A percentile compares a stretch with the other conserved stretches of the same genome.
Conservation (phyloP, 805 yeast genomes). For the Myxozyma mucilagina region DNA sequence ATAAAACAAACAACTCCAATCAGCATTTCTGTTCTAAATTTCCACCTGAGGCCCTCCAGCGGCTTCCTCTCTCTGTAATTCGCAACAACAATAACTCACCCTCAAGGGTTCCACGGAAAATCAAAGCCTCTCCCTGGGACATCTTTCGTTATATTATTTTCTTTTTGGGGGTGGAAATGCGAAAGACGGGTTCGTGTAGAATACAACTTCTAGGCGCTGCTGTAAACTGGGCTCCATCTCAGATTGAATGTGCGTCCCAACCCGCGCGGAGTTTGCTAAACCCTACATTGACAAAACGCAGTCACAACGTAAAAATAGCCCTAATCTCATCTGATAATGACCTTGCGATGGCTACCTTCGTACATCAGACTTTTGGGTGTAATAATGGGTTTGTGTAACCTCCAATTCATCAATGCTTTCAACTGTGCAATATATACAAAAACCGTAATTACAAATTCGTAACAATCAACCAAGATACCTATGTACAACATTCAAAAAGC, state of each 20-base stretch:
- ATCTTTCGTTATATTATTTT: constrained; percentile 4
- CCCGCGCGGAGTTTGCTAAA: background rate
- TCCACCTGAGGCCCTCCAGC: no score
- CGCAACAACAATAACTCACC: constrained; percentile 47
- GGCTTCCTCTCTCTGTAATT: background rate
- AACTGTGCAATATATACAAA: no score
- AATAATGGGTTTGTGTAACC: background rate
- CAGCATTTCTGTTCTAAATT: constrained; percentile 23
- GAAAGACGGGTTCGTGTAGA: background rate
- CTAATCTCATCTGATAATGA: background rate
- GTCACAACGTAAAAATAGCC: background rate
- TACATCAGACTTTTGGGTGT: no score
- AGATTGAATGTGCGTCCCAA: background rate
- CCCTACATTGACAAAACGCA: constrained; percentile 9
- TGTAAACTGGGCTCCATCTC: background rate
- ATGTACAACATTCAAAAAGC: no score
- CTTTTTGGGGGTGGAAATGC: background rate
- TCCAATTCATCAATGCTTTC: background rate
- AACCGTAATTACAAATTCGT: no score
- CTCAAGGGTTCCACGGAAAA: constrained; percentile 99
- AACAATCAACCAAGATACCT: no score
- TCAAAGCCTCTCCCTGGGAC: constrained; percentile 32
- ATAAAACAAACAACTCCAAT: constrained; percentile 7
- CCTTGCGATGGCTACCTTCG: no score
- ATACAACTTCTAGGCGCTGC: background rate